These are phyloP conservation scores for Sanghuangporus sanghuang DNA, from an alignment of 1,284 basidiomycete species.

Conservation along the genomic window DNA sequence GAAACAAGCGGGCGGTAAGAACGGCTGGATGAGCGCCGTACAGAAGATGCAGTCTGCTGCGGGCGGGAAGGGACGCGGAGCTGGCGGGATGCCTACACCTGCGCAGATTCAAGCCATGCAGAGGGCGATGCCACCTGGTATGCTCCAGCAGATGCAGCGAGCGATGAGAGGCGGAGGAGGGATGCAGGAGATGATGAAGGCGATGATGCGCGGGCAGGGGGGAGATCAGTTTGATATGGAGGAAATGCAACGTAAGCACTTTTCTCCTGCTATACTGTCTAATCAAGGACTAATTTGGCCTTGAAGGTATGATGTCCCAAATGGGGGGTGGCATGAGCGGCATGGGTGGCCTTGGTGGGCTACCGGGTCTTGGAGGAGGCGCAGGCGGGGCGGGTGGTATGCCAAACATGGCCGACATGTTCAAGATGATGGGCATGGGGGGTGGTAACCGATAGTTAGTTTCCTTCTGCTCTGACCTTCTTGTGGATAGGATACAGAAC, in stretches of 20 bases:
- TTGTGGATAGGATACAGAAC: constrained; percentile 18
- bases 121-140: constrained; percentile 85
- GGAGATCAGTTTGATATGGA: constrained; percentile 81
- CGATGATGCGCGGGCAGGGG: constrained; percentile 89
- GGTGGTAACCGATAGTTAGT: constrained; percentile 28
- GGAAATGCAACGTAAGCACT: constrained; percentile 71
- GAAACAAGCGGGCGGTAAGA: constrained; percentile 95
- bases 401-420: constrained; percentile 68
- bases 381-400: constrained; percentile 36
- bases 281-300: constrained; percentile 14
- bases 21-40: constrained; percentile 85
- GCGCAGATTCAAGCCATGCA: constrained; percentile 93
- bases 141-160: constrained; percentile 80
- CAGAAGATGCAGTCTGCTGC: constrained; percentile 87
- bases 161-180: constrained; percentile 80
- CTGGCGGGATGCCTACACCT: constrained; percentile 82
- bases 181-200: constrained; percentile 95
- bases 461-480: constrained; percentile 14
- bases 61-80: constrained; percentile 79
- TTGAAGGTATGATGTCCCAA: constrained; percentile 75
- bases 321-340: constrained; percentile 69
- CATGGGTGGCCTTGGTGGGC: constrained; percentile 51
- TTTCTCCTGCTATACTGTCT: constrained; percentile 3
- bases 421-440: constrained; percentile 85
- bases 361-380: constrained; percentile 41